These are phyloP conservation scores for Camellia oleifera DNA, from an alignment of 179 eudicot genomes.

Conservation along the genomic window DNA sequence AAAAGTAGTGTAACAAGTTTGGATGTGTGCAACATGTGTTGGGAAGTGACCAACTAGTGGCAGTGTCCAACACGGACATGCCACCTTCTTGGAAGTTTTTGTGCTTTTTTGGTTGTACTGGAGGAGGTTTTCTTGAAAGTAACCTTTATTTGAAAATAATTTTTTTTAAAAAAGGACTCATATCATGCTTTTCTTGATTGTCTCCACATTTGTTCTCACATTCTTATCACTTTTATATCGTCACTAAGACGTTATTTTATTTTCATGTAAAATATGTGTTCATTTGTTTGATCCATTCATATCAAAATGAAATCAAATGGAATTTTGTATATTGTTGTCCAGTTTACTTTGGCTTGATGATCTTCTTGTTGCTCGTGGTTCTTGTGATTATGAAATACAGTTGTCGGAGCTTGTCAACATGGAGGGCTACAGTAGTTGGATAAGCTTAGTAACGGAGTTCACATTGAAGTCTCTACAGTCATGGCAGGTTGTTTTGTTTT, in stretches of 20 bases:
- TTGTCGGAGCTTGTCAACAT: conserved; percentile 89
- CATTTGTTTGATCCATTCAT: not conserved
- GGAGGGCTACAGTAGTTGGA: conserved; percentile 95
- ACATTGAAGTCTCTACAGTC: conserved; percentile 88
- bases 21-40: too few relatives aligned
- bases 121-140: not conserved
- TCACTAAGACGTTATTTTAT: conserved; percentile 1
- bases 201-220: not conserved
- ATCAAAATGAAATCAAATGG: conserved; percentile 7
- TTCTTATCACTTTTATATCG: not conserved
- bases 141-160: not conserved
- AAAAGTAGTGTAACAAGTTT: too few relatives aligned
- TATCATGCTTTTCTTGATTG: not conserved
- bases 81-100: too few relatives aligned
- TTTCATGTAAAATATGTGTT: not conserved
- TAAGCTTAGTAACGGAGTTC: conserved; percentile 91
- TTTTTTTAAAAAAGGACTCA: not conserved
- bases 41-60: too few relatives aligned
- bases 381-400: conserved; percentile 38
- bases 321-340: not conserved
- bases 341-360: conserved; percentile 4
- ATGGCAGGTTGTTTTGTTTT: conserved; percentile 64
- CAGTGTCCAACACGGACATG: too few relatives aligned
- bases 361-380: not conserved
- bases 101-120: too few relatives aligned